Percentiles rank a stretch among this genome's conserved stretches.
phyloP scores from a whole-genome alignment of 345 rosid species.

The Excoecaria cochinchinensis region DNA sequence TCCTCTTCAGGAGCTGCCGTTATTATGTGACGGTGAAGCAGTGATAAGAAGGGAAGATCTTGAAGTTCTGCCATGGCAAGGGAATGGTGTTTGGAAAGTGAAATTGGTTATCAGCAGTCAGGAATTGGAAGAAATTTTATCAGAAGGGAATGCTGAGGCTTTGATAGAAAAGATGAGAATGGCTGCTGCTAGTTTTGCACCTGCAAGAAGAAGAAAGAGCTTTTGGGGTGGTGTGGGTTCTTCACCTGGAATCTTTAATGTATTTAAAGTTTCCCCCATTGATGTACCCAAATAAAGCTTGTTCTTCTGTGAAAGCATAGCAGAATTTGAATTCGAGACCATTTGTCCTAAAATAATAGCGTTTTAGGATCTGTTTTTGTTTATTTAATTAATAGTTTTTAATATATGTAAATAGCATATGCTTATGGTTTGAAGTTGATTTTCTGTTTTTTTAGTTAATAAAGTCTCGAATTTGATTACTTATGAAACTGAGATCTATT shows the following conservation, averaged over 20 bases:
- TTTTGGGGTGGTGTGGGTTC: conserved; percentile 29
- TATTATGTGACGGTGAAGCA: neutral
- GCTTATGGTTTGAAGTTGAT: too few species aligned
- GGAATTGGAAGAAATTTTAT: conserved; percentile 64
- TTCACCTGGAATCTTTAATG: conserved; percentile 27
- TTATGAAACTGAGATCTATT: too few species aligned
- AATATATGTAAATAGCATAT: too few species aligned
- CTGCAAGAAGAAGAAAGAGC: conserved; percentile 22
- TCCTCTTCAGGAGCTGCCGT: conserved; percentile 28
- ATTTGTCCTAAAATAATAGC: too few species aligned
- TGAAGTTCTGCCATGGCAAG: conserved; percentile 50
- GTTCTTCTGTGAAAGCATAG: too few species aligned
- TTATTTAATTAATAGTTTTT: too few species aligned
- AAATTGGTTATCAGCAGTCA: conserved; percentile 55
- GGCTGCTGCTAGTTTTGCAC: conserved; percentile 46
- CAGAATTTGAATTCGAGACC: too few species aligned
- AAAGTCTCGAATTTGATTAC: too few species aligned
- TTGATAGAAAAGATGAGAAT: conserved; percentile 67
- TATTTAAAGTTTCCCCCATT: conserved; percentile 26
- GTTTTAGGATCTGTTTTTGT: too few species aligned
- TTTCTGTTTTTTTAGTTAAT: too few species aligned
- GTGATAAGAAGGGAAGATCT: conserved; percentile 21
- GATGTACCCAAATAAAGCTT: conserved; percentile 7
- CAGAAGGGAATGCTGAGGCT: conserved; percentile 62
- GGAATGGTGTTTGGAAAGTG: conserved; percentile 72